A percentile compares a stretch with the other conserved stretches of the same genome.
These are phyloP conservation scores for Penicillium sp. DNA, from an alignment of 2,329 filamentous ascomycete species.

Conservation along the genomic window DNA sequence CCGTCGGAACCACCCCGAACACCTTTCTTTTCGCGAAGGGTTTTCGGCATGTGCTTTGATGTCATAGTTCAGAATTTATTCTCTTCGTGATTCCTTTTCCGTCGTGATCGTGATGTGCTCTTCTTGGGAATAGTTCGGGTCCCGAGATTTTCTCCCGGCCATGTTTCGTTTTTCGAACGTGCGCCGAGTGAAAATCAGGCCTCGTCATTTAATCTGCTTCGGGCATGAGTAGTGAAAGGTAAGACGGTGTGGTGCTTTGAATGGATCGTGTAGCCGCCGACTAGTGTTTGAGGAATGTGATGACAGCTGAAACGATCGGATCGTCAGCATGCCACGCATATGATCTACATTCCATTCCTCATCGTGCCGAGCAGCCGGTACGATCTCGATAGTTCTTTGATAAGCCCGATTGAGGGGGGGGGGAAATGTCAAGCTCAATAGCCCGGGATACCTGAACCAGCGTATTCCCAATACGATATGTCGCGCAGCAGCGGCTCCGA, in stretches of 20 bases:
- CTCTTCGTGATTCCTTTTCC: not conserved
- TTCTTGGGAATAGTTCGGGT: not conserved
- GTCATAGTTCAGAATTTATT: not conserved
- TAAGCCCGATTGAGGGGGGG: not conserved
- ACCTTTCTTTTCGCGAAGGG: not conserved
- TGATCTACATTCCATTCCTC: too few relatives aligned
- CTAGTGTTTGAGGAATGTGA: not conserved
- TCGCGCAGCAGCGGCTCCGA: not conserved
- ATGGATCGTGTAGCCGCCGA: not conserved
- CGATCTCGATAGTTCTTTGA: not conserved
- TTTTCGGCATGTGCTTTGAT: not conserved
- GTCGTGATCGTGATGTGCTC: not conserved
- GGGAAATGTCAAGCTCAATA: not conserved
- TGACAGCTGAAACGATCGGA: not conserved
- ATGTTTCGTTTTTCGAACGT: not conserved
- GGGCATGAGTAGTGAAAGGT: not conserved
- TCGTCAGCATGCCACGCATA: not conserved
- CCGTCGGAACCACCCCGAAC: not conserved
- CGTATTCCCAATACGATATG: not conserved
- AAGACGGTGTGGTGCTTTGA: not conserved
- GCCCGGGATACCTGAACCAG: not conserved
- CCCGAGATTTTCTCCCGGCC: not conserved
- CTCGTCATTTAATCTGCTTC: not conserved
- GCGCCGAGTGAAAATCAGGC: too few relatives aligned
- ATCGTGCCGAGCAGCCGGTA: not conserved